Conservation (phyloP, 495 filamentous ascomycete genomes). For the Penicillium waksmanii region DNA sequence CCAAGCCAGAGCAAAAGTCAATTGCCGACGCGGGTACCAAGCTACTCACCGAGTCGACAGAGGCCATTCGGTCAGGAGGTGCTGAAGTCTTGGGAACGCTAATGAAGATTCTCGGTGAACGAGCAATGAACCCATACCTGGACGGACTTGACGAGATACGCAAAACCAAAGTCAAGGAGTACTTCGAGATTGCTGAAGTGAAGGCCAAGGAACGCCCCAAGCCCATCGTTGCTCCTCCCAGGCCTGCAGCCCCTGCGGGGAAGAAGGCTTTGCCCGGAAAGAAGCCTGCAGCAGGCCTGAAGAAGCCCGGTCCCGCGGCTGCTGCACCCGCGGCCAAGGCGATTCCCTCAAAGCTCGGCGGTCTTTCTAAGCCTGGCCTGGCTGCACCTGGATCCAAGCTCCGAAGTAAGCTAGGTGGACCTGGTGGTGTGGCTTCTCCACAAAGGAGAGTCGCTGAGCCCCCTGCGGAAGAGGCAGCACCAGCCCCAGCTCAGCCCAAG, state of each 20-base stretch:
- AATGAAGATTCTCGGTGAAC: conserved; percentile 98
- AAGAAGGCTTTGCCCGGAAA: conserved; percentile 54
- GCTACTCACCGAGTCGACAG: conserved; percentile 83
- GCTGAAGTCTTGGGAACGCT: conserved; percentile 91
- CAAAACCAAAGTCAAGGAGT: conserved; percentile 96
- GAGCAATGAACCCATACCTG: conserved; percentile 94
- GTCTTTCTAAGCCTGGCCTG: conserved; percentile 68
- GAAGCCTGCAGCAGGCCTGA: conserved; percentile 55
- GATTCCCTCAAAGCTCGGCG: conserved; percentile 63
- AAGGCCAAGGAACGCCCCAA: conserved; percentile 98
- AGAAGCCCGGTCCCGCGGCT: conserved; percentile 60
- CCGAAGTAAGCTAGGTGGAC: conserved; percentile 65
- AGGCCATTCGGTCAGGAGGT: conserved; percentile 81
- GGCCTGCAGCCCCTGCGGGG: conserved; percentile 48
- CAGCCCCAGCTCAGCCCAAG: conserved; percentile 62
- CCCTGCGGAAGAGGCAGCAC: conserved; percentile 59
- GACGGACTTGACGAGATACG: conserved; percentile 95
- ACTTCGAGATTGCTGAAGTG: conserved; percentile 87
- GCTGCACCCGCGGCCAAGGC: conserved; percentile 62
- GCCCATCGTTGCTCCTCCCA: conserved; percentile 68
- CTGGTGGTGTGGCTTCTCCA: conserved; percentile 66
- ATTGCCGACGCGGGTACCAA: conserved; percentile 89
- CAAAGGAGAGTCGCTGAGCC: conserved; percentile 59
- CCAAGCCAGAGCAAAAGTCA: conserved; percentile 77
- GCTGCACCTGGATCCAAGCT: conserved; percentile 65